phyloP scores from a whole-genome alignment of 2,329 filamentous ascomycete species.

The Didymella pomorum region DNA sequence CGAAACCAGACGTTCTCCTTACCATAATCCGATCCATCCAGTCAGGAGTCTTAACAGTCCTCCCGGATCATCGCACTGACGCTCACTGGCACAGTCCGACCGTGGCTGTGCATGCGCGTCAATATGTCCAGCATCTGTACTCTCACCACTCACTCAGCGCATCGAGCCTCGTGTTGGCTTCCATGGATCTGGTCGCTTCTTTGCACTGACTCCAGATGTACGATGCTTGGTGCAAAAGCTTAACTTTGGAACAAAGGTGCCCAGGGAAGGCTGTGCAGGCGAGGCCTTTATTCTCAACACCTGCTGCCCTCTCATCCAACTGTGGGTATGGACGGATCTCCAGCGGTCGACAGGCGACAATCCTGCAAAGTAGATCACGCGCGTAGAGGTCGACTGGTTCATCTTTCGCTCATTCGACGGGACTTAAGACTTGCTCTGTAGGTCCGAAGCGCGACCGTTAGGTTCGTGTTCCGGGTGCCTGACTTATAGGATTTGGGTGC shows the following conservation, averaged over 20 bases:
- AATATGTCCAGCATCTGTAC: background rate
- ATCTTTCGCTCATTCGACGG: background rate
- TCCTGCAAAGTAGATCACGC: no score
- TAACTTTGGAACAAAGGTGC: background rate
- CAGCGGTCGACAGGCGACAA: background rate
- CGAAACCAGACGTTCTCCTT: background rate
- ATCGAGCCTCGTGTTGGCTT: constrained; percentile 1
- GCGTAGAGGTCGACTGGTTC: background rate
- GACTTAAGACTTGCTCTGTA: background rate
- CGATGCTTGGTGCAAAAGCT: constrained; percentile 4
- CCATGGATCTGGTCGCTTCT: background rate
- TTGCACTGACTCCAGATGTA: background rate
- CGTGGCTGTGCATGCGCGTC: constrained; percentile 4
- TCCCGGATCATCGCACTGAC: no score
- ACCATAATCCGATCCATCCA: no score
- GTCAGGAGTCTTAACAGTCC: no score
- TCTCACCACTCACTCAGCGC: background rate
- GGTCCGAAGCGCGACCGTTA: background rate
- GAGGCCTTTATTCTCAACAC: background rate
- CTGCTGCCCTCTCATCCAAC: background rate
- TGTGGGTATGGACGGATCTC: background rate
- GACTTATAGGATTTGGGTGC: background rate
- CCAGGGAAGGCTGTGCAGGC: background rate
- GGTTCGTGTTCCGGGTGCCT: constrained; percentile 9
- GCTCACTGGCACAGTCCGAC: no score